Conservation (phyloP, 2,329 filamentous ascomycete genomes). For the Madurella mycetomatis region DNA sequence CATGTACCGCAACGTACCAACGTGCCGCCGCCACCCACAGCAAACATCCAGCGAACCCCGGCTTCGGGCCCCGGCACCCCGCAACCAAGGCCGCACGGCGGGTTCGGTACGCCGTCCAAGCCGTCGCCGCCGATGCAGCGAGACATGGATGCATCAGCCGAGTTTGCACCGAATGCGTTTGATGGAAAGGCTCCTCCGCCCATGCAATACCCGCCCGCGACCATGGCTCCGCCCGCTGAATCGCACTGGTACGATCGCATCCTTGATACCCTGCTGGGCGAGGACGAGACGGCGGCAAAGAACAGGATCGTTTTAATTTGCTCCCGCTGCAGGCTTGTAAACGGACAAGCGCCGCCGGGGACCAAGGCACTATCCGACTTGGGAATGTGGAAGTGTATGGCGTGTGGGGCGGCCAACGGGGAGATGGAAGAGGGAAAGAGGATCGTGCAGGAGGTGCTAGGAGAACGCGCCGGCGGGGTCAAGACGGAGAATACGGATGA, state of each 20-base stretch:
- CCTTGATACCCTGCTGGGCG: slow-evolving; percentile 84
- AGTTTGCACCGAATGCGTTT: slow-evolving; percentile 73
- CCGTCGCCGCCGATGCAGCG: slow-evolving; percentile 20
- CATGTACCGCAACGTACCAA: slow-evolving; percentile 15
- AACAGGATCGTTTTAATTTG: slow-evolving; percentile 90
- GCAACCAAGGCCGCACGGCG: slow-evolving; percentile 21
- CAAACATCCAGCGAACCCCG: slow-evolving; percentile 52
- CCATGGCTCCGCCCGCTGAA: slow-evolving; percentile 30
- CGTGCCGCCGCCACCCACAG: slow-evolving; percentile 56
- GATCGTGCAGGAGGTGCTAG: slow-evolving; percentile 63
- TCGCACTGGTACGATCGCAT: slow-evolving; percentile 92
- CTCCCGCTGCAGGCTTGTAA: slow-evolving; percentile 75
- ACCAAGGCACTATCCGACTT: slow-evolving; percentile 71
- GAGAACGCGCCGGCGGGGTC: slow-evolving; percentile 8
- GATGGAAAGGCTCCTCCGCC: slow-evolving; percentile 27
- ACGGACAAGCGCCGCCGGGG: slow-evolving; percentile 91
- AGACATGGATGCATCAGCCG: slow-evolving; percentile 45
- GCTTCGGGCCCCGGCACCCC: slow-evolving; percentile 28
- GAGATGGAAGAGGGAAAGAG: slow-evolving; percentile 70
- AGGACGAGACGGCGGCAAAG: slow-evolving; percentile 88
- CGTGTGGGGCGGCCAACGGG: slow-evolving; percentile 79
- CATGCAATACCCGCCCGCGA: slow-evolving; percentile 28
- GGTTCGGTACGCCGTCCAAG: slow-evolving; percentile 14
- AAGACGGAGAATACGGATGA: slow-evolving; percentile 24
- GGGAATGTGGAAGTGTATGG: slow-evolving; percentile 82